Evolutionary conservation across 768 basidiomycete species (phyloP).

Genomic region (Suillus occidentalis): DNA sequence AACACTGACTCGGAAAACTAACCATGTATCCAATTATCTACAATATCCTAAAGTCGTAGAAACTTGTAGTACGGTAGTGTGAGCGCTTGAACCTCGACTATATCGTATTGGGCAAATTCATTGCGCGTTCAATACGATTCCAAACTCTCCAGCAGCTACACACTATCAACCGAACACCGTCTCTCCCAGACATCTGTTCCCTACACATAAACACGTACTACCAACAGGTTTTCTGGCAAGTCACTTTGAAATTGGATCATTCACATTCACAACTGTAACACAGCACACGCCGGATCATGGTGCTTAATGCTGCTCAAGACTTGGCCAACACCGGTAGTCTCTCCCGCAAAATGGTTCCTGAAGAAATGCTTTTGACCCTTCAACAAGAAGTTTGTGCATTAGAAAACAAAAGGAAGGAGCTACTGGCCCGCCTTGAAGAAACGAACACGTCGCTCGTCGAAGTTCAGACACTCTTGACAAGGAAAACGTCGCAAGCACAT

Average conservation of each 20-base stretch:
- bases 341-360: neutral
- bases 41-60: too few relatives aligned
- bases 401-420: neutral
- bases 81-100: neutral
- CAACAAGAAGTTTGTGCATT: slow-evolving; percentile 2
- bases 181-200: neutral
- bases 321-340: neutral
- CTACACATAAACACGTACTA: neutral
- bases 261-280: neutral
- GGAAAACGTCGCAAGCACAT: neutral
- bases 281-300: neutral
- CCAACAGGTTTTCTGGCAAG: neutral
- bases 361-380: neutral
- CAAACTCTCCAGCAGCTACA: neutral
- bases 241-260: neutral
- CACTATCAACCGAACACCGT: neutral
- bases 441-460: neutral
- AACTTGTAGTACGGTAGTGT: neutral
- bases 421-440: neutral
- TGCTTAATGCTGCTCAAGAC: neutral
- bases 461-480: neutral
- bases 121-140: neutral
- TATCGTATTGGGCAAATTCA: neutral
- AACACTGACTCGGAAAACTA: too few relatives aligned
- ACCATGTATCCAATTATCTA: neutral